Evolutionary conservation across 768 basidiomycete genomes (phyloP).

Genomic region (Kwoniella sp.): DNA sequence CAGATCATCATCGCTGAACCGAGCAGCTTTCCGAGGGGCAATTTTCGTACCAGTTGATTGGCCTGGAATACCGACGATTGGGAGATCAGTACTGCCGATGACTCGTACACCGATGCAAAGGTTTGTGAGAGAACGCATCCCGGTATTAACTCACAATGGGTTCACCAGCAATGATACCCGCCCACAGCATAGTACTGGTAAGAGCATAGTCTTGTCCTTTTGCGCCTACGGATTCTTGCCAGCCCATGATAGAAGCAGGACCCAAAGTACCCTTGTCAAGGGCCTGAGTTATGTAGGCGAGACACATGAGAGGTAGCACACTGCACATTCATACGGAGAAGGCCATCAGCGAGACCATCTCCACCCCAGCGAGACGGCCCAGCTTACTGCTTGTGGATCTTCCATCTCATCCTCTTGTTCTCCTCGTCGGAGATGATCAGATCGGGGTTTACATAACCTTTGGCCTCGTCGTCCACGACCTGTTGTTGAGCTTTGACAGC

Average conservation of each 20-base stretch:
- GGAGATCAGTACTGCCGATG: neutral
- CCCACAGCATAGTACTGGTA: conserved; percentile 42
- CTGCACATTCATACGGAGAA: too few species aligned
- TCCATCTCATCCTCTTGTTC: conserved; percentile 48
- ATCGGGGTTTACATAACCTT: conserved; percentile 33
- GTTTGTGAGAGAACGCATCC: too few species aligned
- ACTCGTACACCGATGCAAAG: too few species aligned
- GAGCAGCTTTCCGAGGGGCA: conserved; percentile 36
- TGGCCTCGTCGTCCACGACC: conserved; percentile 29
- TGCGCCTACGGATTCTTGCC: conserved; percentile 24
- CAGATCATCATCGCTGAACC: conserved; percentile 33
- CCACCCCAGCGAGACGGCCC: too few species aligned
- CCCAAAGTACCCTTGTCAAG: conserved; percentile 42
- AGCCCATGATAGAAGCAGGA: conserved; percentile 22
- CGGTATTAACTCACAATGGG: conserved; percentile 38
- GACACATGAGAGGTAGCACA: conserved; percentile 26
- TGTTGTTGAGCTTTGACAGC: conserved; percentile 5
- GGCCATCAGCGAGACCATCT: too few species aligned
- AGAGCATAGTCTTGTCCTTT: conserved; percentile 38
- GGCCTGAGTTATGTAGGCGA: conserved; percentile 35
- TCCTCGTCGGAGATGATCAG: conserved; percentile 34
- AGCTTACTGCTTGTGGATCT: conserved; percentile 29
- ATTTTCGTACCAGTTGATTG: conserved; percentile 36
- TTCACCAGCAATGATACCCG: conserved; percentile 42
- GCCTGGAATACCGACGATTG: neutral